Conservation (phyloP, 2,329 filamentous ascomycete genomes). For the Paecilomyces sp. region DNA sequence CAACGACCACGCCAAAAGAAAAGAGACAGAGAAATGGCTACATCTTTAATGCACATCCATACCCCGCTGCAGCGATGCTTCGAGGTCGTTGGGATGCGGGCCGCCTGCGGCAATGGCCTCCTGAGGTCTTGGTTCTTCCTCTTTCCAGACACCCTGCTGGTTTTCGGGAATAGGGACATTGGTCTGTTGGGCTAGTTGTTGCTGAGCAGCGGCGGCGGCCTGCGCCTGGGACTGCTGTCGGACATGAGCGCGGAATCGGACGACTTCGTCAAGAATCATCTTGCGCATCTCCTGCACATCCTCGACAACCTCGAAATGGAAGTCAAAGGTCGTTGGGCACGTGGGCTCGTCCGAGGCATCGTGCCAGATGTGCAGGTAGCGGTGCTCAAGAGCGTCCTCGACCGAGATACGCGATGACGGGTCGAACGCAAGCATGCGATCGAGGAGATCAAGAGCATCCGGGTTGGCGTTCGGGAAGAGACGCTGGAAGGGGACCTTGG, state of each 20-base stretch:
- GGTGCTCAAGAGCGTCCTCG: slow-evolving; percentile 91
- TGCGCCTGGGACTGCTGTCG: slow-evolving; percentile 43
- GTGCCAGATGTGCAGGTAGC: slow-evolving; percentile 97
- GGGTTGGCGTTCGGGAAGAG: slow-evolving; percentile 94
- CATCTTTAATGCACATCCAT: slow-evolving; percentile 42
- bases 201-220: slow-evolving; percentile 17
- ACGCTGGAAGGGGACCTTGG: slow-evolving; percentile 79
- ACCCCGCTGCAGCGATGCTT: slow-evolving; percentile 48
- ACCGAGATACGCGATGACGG: slow-evolving; percentile 88
- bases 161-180: slow-evolving; percentile 58
- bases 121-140: slow-evolving; percentile 58
- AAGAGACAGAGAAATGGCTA: slow-evolving; percentile 1
- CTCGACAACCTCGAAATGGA: slow-evolving; percentile 96
- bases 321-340: slow-evolving; percentile 93
- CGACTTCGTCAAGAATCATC: slow-evolving; percentile 95
- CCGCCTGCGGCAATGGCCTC: slow-evolving; percentile 39
- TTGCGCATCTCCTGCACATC: slow-evolving; percentile 91
- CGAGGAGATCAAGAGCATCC: slow-evolving; percentile 87
- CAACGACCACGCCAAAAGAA: not conserved
- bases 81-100: slow-evolving; percentile 39
- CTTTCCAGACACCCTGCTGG: slow-evolving; percentile 47
- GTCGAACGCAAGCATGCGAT: slow-evolving; percentile 97
- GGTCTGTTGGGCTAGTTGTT: slow-evolving; percentile 28
- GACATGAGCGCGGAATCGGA: slow-evolving; percentile 66
- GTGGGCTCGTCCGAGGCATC: slow-evolving; percentile 92